Evolutionary conservation across 2,329 filamentous ascomycete species (phyloP), one percentile per base, ranked within the genome.

Genomic region (Cytospora mali): DNA sequence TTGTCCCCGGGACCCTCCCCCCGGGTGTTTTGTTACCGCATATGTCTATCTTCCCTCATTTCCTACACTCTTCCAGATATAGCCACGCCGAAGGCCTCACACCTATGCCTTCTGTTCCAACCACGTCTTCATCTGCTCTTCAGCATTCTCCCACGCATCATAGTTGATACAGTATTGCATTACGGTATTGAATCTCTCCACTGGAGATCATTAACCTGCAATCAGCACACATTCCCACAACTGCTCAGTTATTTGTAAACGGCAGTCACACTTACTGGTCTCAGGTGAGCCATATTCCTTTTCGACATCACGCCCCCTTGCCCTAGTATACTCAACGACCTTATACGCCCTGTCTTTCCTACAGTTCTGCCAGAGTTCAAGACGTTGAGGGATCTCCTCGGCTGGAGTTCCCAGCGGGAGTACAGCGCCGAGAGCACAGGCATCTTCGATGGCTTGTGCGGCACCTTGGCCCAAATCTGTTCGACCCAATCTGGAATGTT

Each of bases 401-500:
- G 55, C 16, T 1, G 60, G 42, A 2, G 63, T 60, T n/a, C 46
- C 63, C 1, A 52, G 52, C 4, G 60, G 48, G 7, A 62, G 14
- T 5, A 65, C 54, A 3, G 42, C 60, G 2, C 60, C 63, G 10
- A 65, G 60, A 1, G 60, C 60, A 28, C 52, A 59, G 7, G 31
- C 61, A 16, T 65, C 63, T 23, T 65, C 63, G 29, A 65, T 54
- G 29, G 63, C 63, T 33, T 65, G 63, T 16, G 63, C 63, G 10
- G 63, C 63, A n/a, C 63, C 63, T 42, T 65, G 63, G n/a, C 63
- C 63, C 52, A 65, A 48, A 25, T 65, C 60, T 65, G 25, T 21
- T 31, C 13, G 10, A 6, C 14, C 28, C 4, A n/a, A 46, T 46
- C n/a, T 46, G 18, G 7, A 27, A 16, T 9, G 16, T 28, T 7